Percentiles rank a stretch among this genome's conserved stretches.
Evolutionary conservation across 805 yeast genomes (phyloP).

Genomic region (Torulaspora microellipsoides): DNA sequence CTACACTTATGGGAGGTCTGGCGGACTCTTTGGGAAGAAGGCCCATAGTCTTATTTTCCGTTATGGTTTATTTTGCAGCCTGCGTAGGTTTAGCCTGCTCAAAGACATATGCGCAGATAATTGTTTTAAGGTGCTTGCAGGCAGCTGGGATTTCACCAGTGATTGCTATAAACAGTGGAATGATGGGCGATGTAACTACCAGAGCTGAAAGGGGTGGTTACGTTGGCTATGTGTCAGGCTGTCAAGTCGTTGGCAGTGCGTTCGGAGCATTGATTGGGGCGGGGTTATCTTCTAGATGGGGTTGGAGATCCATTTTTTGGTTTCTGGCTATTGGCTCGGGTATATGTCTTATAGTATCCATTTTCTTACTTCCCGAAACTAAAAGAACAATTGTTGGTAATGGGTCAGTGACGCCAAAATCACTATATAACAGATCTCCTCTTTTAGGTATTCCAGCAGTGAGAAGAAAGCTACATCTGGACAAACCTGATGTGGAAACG

Average conservation of each 20-base stretch:
- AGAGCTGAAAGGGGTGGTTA: slow-evolving; percentile 64
- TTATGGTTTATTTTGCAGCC: slow-evolving; percentile 53
- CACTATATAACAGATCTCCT: slow-evolving; percentile 42
- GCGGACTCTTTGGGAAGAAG: slow-evolving; percentile 73
- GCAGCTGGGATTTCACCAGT: slow-evolving; percentile 76
- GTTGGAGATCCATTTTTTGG: slow-evolving; percentile 80
- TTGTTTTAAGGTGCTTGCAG: slow-evolving; percentile 67
- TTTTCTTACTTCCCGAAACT: slow-evolving; percentile 65
- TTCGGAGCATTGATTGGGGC: slow-evolving; percentile 71
- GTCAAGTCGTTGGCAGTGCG: slow-evolving; percentile 67
- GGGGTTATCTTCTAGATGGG: slow-evolving; percentile 39
- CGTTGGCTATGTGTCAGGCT: slow-evolving; percentile 61
- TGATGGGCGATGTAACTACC: slow-evolving; percentile 68
- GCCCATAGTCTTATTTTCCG: slow-evolving; percentile 54
- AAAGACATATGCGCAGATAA: slow-evolving; percentile 53
- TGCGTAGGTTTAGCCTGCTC: slow-evolving; percentile 63
- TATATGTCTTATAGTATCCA: slow-evolving; percentile 33
- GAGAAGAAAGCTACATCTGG: slow-evolving; percentile 25
- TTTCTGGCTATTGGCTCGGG: slow-evolving; percentile 66
- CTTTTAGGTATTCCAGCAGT: slow-evolving; percentile 31
- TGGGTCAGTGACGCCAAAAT: slow-evolving; percentile 55
- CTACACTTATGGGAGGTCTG: slow-evolving; percentile 60
- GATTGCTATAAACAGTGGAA: slow-evolving; percentile 63
- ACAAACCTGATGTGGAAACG: slow-evolving; percentile 33
- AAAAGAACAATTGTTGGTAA: slow-evolving; percentile 68